Evolutionary conservation across 352 stramenopile species (phyloP), one percentile per base, ranked within the genome.

Genomic region (Phytophthora melonis): DNA sequence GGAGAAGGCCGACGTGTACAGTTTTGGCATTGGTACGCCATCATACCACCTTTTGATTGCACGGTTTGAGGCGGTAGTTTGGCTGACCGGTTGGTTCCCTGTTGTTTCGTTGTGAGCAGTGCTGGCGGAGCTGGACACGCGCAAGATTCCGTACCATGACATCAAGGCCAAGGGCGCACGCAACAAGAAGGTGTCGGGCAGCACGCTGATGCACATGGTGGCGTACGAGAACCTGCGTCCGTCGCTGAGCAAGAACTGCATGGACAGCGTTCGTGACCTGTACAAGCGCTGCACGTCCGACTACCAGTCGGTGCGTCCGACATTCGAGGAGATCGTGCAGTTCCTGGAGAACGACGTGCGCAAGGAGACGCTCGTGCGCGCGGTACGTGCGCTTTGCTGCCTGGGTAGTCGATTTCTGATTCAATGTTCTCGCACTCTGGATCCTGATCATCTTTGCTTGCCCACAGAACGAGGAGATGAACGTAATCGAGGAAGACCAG

Each of bases 201-300:
- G 88, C 69, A 93, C 89, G 58, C 76, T 96, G 45, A 94, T 97
- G 89, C 89, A 95, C 81, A 96, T 95, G 88, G 88, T 97, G 39
- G 90, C 88, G n/a, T 95, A 97, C 75, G 84, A 96, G 64, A 92
- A 94, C 64, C 75, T 97, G 55, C 90, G 90, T 49, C 90, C 90
- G 16, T 96, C 85, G 64, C 73, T 97, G 39, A 94, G 88, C 68
- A 87, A 90, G 11, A 90, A 86, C 70, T 96, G 89, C 79, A 93
- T 97, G 84, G 67, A 91, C 64, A 94, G 83, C 63, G 83, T 96
- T 21, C 88, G 86, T 36, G 85, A 94, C 47, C 70, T 97, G 43
- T 95, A 93, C 71, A 82, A 89, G 49, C 88, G 88, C 34, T 97
- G 90, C 68, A 95, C 88, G 30, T 77, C 86, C 25, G 85, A 96